Base-by-base conservation (phyloP, 345 rosid genomes). In the Syzygium oleosum region DNA sequence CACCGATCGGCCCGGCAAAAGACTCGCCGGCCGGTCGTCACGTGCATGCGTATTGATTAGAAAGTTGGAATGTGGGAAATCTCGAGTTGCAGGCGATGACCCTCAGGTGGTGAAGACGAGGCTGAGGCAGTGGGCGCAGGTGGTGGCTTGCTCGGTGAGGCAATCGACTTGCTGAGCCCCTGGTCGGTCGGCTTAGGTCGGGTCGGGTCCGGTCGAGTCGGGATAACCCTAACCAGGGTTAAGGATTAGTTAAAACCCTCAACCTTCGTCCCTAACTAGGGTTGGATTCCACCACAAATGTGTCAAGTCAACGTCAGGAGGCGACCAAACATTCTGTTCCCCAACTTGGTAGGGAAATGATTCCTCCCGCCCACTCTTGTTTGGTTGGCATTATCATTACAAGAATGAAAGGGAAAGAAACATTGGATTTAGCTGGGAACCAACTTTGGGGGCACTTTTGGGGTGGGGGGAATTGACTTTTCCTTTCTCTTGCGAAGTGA, bases 91-190 rank as follows among this genome's bases (percentile, higher is more conserved):
- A 96, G 99, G 96, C 84, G 98, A 94, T 85, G 93, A 94, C 92
- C 97, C 99, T 3, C 90, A 94, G 91, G 92, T 92, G 92, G 92
- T 95, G 96, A 97, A 96, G 94, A 95, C 94, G 88, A 93, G 97
- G 92, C 90, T 97, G 90, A 94, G 93, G 90, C 98, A 95, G 88
- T 96, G 99, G 98, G 99, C 98, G 73, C 97, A 93, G 91, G 97
- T 96, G 91, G 99, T 97, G 89, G 99, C 97, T 25, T 97, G 99
- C 90, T 89, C 98, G 85, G 98, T 97, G 88, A 89, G 94, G 87
- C 98, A 96, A 88, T 90, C 90, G 52, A 91, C 96, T 15, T 73
- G 91, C 84, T 88, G 51, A 85, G 84, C 84, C 21, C 84, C 55
- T 41, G 43, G 43, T 41, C 43, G 43, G 43, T 38, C 3, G 41